Evolutionary conservation across 257 asterid species (phyloP), one percentile per base, ranked within the genome.

Genomic region (Schizonepeta tenuifolia): DNA sequence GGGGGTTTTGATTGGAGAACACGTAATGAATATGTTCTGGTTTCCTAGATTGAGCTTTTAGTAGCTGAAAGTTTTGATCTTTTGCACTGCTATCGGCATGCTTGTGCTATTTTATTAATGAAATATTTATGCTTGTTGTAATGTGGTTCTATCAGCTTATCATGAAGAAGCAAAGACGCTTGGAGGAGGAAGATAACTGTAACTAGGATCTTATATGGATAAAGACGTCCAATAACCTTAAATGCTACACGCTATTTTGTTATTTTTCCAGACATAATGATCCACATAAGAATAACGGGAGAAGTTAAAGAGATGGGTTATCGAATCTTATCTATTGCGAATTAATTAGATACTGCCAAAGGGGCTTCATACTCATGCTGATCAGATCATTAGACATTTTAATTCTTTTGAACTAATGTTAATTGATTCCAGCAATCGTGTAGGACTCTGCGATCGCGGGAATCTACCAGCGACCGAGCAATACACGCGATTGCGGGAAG

Each of bases 1-100:
- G 13, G 57, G 70, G 69, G 49, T 67, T 64, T 57, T 53, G 64
- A 69, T 69, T 73, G 75, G 75, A 50, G 70, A 36, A 65, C 18
- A 33, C 11, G 54, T 67, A 26, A 46, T 17, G 43, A 2, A 26
- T 71, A 22, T 70, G 65, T 55, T 15, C 2, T 43, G 26, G 44
- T 36, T 41, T 44, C 55, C 36, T 51, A 15, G 51, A 26, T 69
- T 74, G 67, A 60, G 71, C 22, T 60, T 70, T 59, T 63, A 14
- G 33, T 26, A 47, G 22, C 5, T 49, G 7, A 5, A 18, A 43
- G 62, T 28, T 40, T 72, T 62, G 69, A 61, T 79, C 71, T 31
- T 46, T 35, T 35, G 12, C 28, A 35, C 66, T 55, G 57, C 44
- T 64, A 8, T 59, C 18, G 54, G 18, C 38, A 67, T 59, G 12